These are phyloP conservation scores for Phytopythium kandeliae DNA, from an alignment of 352 stramenopile species.

Conservation along the genomic window DNA sequence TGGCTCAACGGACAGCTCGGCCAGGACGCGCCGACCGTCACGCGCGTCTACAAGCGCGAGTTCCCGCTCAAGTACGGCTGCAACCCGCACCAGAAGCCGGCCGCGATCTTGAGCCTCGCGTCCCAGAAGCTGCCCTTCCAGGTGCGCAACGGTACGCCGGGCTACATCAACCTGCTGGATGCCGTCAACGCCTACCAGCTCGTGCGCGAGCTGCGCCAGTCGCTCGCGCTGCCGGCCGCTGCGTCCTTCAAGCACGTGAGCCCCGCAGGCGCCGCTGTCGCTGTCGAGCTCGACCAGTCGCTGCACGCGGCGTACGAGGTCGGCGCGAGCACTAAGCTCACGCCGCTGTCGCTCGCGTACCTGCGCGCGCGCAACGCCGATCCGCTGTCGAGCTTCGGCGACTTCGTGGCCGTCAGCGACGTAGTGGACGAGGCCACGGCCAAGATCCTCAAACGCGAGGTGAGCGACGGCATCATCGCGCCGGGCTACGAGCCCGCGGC, in stretches of 20 bases:
- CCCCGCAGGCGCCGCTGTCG: constrained; percentile 95
- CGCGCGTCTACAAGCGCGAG: constrained; percentile 95
- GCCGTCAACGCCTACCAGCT: constrained; percentile 99
- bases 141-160: constrained; percentile 91
- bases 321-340: constrained; percentile 85
- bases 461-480: constrained; percentile 99
- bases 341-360: constrained; percentile 96
- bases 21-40: constrained; percentile 60
- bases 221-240: constrained; percentile 91
- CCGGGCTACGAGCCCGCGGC: constrained; percentile 97
- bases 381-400: constrained; percentile 98
- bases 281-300: constrained; percentile 92
- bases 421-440: constrained; percentile 98
- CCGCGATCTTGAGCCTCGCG: constrained; percentile 67
- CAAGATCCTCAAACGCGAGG: constrained; percentile 98
- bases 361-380: constrained; percentile 98
- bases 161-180: constrained; percentile 99
- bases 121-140: constrained; percentile 80
- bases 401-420: constrained; percentile 98
- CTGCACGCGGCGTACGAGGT: constrained; percentile 96
- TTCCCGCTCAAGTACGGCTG: constrained; percentile 94
- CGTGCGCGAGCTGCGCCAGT: constrained; percentile 94
- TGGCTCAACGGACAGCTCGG: constrained; percentile 95
- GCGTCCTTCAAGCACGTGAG: constrained; percentile 99
- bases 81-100: constrained; percentile 99